Evolutionary conservation across 2,329 filamentous ascomycete genomes (phyloP).

Genomic region (Trichothecium sympodiale): DNA sequence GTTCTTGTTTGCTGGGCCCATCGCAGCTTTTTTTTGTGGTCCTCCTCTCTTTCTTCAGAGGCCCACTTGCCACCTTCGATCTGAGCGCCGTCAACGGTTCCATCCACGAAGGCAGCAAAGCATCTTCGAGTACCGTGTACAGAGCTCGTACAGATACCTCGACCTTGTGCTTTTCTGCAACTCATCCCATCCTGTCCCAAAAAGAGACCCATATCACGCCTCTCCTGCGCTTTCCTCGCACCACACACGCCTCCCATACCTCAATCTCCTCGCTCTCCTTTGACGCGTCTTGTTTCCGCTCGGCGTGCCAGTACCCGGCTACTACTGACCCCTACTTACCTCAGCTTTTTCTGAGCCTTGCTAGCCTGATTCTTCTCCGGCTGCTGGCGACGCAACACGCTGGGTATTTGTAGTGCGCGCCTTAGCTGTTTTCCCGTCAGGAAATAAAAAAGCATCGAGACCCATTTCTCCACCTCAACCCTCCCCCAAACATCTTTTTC

Average conservation of each 20-base stretch:
- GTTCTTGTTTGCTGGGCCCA: neutral
- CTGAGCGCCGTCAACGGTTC: neutral
- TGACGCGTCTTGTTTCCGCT: neutral
- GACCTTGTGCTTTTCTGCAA: neutral
- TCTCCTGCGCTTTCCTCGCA: neutral
- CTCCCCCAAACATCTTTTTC: constrained; percentile 33
- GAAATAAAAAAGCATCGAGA: constrained; percentile 31
- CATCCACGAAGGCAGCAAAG: neutral
- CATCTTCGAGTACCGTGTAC: neutral
- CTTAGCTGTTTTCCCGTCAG: constrained; percentile 2
- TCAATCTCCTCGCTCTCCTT: neutral
- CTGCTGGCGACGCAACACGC: constrained; percentile 7
- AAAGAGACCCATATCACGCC: neutral
- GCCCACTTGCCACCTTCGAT: constrained; percentile 6
- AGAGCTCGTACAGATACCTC: neutral
- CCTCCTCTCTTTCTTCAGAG: constrained; percentile 2
- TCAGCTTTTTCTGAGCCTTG: constrained; percentile 2
- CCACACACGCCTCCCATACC: neutral
- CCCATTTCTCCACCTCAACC: constrained; percentile 34
- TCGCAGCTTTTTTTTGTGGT: constrained; percentile 4
- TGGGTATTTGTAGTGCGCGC: too few relatives aligned
- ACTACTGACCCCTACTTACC: too few relatives aligned
- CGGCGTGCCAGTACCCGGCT: constrained; percentile 5
- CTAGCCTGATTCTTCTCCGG: constrained; percentile 5
- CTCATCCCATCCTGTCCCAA: neutral